Evolutionary conservation across 2,329 filamentous ascomycete species (phyloP), one percentile per base, ranked within the genome.

Genomic region (Epichloe brachyelytri): DNA sequence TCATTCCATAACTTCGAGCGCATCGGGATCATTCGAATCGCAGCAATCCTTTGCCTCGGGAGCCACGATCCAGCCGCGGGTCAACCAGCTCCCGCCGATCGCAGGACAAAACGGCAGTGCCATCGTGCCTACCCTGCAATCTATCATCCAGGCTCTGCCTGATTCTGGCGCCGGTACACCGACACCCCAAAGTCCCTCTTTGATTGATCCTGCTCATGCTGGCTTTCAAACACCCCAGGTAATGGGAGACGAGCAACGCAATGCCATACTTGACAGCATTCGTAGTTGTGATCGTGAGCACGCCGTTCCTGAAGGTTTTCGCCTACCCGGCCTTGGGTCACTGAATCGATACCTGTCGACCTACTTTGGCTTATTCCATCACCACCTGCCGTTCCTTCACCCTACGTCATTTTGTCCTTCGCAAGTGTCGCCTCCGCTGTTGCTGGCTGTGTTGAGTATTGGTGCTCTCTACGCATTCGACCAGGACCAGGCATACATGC

Each of bases 351-450:
- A 95, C 67, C 74, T 98, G 55, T 87, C 89, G 54, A 95, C 91
- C 1, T 98, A 97, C 74, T 98, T 97, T 68, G 89, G 87, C 65
- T 75, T 96, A 61, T 98, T 97, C 70, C 93, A 98, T 64, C 93
- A 95, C 62, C 93, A 98, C 64, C 71, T 97, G 63, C 93, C 93
- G 1, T 97, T 98, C 72, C 70, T 98, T 64, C 93, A 98, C 63
- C 90, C 91, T 43, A 81, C 87, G 15, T 94, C 93, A 0, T 97
- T 97, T 71, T 80, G 83, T 56, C 87, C 90, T 3, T 85, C 85
- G 4, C 77, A 84, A 58, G 80, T 86, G 4, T 88, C 91, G 44
- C 84, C 91, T 12, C 84, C 93, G 19, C 74, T 98, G 8, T 73
- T 98, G 34, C 77, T 97, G 43, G 88, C 90, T 0, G 88, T 96